These are phyloP conservation scores for Solanum rostratum DNA, from an alignment of 257 asterid species.

Conservation along the genomic window DNA sequence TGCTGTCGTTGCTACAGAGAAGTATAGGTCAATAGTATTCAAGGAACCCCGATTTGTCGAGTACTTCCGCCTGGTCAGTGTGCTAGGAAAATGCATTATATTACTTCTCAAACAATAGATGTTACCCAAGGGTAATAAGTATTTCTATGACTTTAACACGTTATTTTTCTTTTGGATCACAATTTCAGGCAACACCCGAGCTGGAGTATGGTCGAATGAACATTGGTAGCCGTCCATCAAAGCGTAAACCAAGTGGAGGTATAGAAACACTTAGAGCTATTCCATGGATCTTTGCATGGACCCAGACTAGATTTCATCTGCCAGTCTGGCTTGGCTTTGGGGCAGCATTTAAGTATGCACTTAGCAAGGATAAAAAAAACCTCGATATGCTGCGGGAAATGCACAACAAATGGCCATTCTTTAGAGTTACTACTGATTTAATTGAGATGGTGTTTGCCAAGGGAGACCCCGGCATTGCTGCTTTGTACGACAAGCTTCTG, in stretches of 20 bases:
- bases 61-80: conserved; percentile 46
- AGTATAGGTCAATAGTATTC: conserved; percentile 39
- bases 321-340: conserved; percentile 59
- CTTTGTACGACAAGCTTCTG: conserved; percentile 35
- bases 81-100: neutral
- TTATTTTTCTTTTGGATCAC: neutral
- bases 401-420: conserved; percentile 50
- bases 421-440: conserved; percentile 39
- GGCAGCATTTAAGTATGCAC: conserved; percentile 34
- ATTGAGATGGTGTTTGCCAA: conserved; percentile 51
- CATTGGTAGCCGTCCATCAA: conserved; percentile 55
- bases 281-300: conserved; percentile 61
- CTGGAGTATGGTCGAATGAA: conserved; percentile 47
- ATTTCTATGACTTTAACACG: neutral
- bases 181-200: conserved; percentile 44
- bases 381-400: conserved; percentile 30
- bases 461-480: conserved; percentile 46
- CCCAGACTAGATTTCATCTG: conserved; percentile 47
- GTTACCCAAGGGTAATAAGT: neutral
- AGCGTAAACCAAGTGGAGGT: conserved; percentile 45
- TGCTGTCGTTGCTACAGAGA: conserved; percentile 24
- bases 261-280: conserved; percentile 48
- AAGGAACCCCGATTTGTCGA: conserved; percentile 47
- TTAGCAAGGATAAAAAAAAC: conserved; percentile 26
- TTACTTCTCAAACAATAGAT: neutral